These are phyloP conservation scores for Dimocarpus longan DNA, from an alignment of 345 rosid genomes.

Conservation along the genomic window DNA sequence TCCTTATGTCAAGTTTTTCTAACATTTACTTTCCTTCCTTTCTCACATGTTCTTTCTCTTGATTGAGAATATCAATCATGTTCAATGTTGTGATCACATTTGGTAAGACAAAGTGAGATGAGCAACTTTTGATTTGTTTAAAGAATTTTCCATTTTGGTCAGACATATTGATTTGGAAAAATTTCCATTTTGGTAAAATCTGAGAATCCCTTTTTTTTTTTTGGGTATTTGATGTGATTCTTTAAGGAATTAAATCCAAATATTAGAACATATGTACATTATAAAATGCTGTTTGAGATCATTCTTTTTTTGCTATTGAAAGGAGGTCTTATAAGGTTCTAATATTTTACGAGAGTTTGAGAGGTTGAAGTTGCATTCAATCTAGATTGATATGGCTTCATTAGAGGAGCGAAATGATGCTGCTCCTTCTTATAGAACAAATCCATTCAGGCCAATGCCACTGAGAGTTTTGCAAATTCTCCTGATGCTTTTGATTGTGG, in stretches of 20 bases:
- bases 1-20: too few species aligned
- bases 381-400: conserved; percentile 21
- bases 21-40: too few species aligned
- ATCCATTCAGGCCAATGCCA: conserved; percentile 42
- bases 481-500: conserved; percentile 47
- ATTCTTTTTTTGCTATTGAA: neutral
- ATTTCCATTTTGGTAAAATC: too few species aligned
- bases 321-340: neutral
- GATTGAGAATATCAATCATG: neutral
- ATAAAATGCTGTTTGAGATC: neutral
- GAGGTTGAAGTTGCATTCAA: conserved; percentile 27
- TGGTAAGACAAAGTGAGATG: neutral
- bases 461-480: conserved; percentile 46
- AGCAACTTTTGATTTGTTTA: neutral
- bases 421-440: conserved; percentile 27
- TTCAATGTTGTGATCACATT: neutral
- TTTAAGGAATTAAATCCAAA: neutral
- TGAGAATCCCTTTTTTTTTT: too few species aligned
- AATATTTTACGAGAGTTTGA: neutral
- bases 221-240: too few species aligned
- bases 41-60: neutral
- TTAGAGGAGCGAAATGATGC: conserved; percentile 61
- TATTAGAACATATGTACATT: too few species aligned
- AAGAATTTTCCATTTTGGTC: neutral
- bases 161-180: neutral